Evolutionary conservation across 495 filamentous ascomycete species (phyloP), one percentile per base, ranked within the genome.

Genomic region (Collariella sp.): DNA sequence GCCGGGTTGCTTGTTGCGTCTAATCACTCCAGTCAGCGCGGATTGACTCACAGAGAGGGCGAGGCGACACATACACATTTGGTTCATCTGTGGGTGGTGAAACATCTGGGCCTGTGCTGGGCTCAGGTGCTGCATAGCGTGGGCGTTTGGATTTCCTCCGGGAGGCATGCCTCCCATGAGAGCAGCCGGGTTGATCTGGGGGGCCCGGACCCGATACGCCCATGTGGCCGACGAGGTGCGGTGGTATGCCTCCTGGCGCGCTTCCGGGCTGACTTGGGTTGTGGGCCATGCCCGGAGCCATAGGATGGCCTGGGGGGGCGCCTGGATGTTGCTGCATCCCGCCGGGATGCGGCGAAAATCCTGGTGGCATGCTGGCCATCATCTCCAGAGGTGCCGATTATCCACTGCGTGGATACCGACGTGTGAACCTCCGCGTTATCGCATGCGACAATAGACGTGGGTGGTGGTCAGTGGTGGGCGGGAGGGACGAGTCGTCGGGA

Each of bases 111-210:
- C 74, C 59, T 85, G 80, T 24, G 76, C 74, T 7, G 86, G 88
- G 55, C 75, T 88, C 50, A 96, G 71, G 62, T 95, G 89, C 44
- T 84, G 84, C 57, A 95, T 67, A 36, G 87, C 88, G 68, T 93
- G 88, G 49, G 83, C 79, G 70, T 83, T 89, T 7, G 84, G 87
- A 33, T 76, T 79, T 33, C 71, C 82, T 41, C 80, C 87, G 42
- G 85, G 86, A 60, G 87, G 86, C 82, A 95, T 91, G 7, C 81
- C 84, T 51, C 72, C 86, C 85, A 91, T 74, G 55, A 86, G 83
- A 22, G 84, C 85, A 24, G 83, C 79, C 56, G 91, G 86, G 62
- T 79, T 88, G 33, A 91, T 87, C 61, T 93, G 89, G 36, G n/a
- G 80, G 82, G 52, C 83, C 84, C 7, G 88, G 86, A 10, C 79